Percentiles rank a stretch among this genome's conserved stretches.
Conservation (phyloP, 805 yeast genomes). For the Yarrowia divulgata region DNA sequence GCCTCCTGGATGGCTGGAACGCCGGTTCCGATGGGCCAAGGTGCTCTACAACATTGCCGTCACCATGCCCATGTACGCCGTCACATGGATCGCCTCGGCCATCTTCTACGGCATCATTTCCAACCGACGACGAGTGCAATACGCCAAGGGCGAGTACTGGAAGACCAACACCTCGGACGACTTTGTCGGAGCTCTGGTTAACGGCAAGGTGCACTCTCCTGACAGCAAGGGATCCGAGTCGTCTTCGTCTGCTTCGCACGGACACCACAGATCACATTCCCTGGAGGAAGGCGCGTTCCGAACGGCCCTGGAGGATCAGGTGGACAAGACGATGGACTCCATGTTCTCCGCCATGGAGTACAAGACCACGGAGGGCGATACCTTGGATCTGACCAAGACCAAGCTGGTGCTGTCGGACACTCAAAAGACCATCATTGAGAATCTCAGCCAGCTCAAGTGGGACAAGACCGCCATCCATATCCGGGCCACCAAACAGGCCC, state of each 20-base stretch:
- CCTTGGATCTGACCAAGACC: slow-evolving; percentile 25
- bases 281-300: slow-evolving; percentile 33
- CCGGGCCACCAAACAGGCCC: slow-evolving; percentile 69
- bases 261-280: slow-evolving; percentile 35
- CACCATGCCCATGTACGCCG: slow-evolving; percentile 39
- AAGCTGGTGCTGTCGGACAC: slow-evolving; percentile 32
- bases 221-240: background rate
- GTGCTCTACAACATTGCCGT: slow-evolving; percentile 36
- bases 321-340: slow-evolving; percentile 66
- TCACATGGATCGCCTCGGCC: slow-evolving; percentile 55
- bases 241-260: background rate
- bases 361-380: slow-evolving; percentile 37
- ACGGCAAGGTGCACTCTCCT: slow-evolving; percentile 31
- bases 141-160: slow-evolving; percentile 38
- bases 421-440: slow-evolving; percentile 62
- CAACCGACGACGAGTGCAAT: slow-evolving; percentile 31
- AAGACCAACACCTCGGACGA: slow-evolving; percentile 31
- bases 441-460: slow-evolving; percentile 71
- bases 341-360: slow-evolving; percentile 43
- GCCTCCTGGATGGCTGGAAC: slow-evolving; percentile 40
- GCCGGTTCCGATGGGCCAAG: slow-evolving; percentile 40
- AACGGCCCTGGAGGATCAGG: slow-evolving; percentile 59
- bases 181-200: slow-evolving; percentile 24
- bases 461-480: slow-evolving; percentile 73
- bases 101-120: slow-evolving; percentile 48